These are phyloP conservation scores for Teunomyces pallodes DNA, from an alignment of 805 yeast genomes.

Conservation along the genomic window DNA sequence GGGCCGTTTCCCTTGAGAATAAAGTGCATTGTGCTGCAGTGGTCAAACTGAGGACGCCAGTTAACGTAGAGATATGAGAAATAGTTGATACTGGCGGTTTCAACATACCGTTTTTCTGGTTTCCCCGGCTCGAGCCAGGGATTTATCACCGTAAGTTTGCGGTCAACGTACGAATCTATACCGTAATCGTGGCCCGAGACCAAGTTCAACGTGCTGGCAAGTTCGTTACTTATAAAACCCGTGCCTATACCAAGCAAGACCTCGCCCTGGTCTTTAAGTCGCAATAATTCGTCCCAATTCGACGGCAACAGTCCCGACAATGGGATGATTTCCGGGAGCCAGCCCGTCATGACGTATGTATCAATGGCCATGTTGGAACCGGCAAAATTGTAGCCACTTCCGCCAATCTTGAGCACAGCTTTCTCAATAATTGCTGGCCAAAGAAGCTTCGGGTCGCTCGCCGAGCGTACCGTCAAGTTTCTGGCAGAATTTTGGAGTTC, in stretches of 20 bases:
- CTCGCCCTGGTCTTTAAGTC: constrained; percentile 27
- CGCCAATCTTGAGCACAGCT: constrained; percentile 62
- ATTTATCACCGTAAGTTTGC: constrained; percentile 19
- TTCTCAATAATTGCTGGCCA: constrained; percentile 82
- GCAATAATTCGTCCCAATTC: constrained; percentile 14
- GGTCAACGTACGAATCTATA: constrained; percentile 26
- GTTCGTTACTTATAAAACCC: constrained; percentile 37
- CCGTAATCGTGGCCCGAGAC: constrained; percentile 72
- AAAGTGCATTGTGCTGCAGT: constrained; percentile 19
- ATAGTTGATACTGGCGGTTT: constrained; percentile 21
- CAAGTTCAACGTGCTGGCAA: constrained; percentile 37
- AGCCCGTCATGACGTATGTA: constrained; percentile 62
- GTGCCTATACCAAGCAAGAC: constrained; percentile 70
- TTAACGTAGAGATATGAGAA: constrained; percentile 60
- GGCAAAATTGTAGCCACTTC: constrained; percentile 54
- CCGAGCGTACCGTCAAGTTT: constrained; percentile 36
- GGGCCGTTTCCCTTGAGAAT: constrained; percentile 11
- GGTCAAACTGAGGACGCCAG: constrained; percentile 49
- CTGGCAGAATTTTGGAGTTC: constrained; percentile 16
- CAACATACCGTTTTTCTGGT: constrained; percentile 16
- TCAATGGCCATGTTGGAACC: constrained; percentile 82
- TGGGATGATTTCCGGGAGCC: constrained; percentile 61
- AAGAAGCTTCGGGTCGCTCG: constrained; percentile 25
- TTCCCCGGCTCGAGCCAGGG: constrained; percentile 33
- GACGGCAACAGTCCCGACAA: constrained; percentile 13